Base-by-base conservation (phyloP, 2,329 filamentous ascomycete species). In the Stromatinia cepivora region DNA sequence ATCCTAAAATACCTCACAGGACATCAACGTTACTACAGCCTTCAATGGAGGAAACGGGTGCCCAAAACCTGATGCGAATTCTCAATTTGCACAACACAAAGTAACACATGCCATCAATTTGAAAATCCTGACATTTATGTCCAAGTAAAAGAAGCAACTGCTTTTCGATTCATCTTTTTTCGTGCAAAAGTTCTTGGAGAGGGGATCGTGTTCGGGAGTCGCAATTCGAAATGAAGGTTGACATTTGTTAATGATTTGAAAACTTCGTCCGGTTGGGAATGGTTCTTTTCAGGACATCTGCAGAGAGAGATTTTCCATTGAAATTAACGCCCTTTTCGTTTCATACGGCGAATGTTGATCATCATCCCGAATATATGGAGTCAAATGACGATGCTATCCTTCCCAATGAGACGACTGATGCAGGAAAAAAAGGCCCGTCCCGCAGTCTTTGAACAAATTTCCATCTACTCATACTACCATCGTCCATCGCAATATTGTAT, bases 11-110 rank as follows among this genome's bases (percentile, higher is more conserved):
- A 39, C 53, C 46, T 6, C 22, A 34, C 7, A 25, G 17, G 13
- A 22, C 17, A n/a, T 9, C 34, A 34, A 28, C 25, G 8, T 13
- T 22, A 28, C 46, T 2, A 10, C 31, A 52, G n/a, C 3, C 9
- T 52, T 75, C 72, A 10, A 70, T 71, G 4, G 75, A 77, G 62
- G 75, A 76, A 59, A 72, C 66, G 42, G 74, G 74, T 25, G 74
- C 73, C 9, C 74, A 73, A 57, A 72, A 72, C 56, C 73, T 78
- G 9, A 77, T 79, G 76, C 72, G 77, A 56, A 78, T 79, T 63
- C 73, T 72, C 9, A 79, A 77, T 70, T 63, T 79, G 67, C 72
- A 78, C 28, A 78, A 78, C 68, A 67, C 63, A 17, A 71, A 72
- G 62, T 76, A 58, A 76, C 25, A 34, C 15, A 17, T 57, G 25